phyloP scores from a whole-genome alignment of 306 rosid genomes.

The Echinosophora koreensis region DNA sequence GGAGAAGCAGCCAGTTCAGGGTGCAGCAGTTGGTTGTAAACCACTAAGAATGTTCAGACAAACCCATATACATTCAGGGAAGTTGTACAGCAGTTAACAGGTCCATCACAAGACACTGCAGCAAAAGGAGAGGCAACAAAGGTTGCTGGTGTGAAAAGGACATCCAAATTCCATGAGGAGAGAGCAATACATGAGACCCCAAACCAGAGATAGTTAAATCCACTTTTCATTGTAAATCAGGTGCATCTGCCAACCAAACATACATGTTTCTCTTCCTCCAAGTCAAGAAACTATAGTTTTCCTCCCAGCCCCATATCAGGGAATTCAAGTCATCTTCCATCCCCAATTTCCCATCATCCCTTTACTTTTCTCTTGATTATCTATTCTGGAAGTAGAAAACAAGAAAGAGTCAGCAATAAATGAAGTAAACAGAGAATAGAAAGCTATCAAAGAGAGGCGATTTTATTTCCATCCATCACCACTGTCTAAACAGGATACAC shows the following conservation, averaged over 20 bases:
- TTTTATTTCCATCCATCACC: conserved; percentile 73
- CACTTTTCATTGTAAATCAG: conserved; percentile 36
- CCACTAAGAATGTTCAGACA: conserved; percentile 62
- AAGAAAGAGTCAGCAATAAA: conserved; percentile 25
- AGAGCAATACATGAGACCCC: conserved; percentile 61
- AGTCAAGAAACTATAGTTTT: conserved; percentile 8
- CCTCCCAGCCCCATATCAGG: conserved; percentile 37
- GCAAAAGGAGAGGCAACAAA: conserved; percentile 21
- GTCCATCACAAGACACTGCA: conserved; percentile 50
- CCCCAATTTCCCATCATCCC: conserved; percentile 58
- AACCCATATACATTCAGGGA: conserved; percentile 60
- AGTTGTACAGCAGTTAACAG: conserved; percentile 64
- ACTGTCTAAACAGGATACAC: conserved; percentile 37
- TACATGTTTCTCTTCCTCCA: not conserved
- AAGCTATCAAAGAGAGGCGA: conserved; percentile 56
- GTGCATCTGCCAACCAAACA: conserved; percentile 15
- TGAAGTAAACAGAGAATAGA: conserved; percentile 50
- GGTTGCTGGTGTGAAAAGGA: conserved; percentile 35
- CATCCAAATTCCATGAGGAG: conserved; percentile 66
- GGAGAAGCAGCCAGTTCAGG: conserved; percentile 45
- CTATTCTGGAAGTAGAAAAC: conserved; percentile 48
- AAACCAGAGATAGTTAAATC: conserved; percentile 70
- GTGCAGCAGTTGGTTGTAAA: conserved; percentile 34
- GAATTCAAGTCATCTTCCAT: conserved; percentile 35
- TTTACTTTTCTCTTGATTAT: conserved; percentile 54